phyloP scores from a whole-genome alignment of 495 filamentous ascomycete genomes.

The Elasticomyces elasticus region DNA sequence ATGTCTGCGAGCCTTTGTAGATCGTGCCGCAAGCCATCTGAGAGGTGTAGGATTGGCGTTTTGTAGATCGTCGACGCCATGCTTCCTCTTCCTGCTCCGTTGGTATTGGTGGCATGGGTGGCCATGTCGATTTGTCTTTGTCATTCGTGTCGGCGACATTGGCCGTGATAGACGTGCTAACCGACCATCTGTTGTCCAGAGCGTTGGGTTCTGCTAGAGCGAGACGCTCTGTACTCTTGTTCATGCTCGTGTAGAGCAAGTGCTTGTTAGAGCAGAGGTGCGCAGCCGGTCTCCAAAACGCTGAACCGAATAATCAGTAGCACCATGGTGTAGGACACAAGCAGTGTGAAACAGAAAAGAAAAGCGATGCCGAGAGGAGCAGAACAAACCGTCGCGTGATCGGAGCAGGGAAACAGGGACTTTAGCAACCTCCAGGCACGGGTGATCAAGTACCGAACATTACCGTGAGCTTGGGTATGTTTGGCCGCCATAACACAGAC shows the following conservation, averaged over 20 bases:
- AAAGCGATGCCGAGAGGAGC: no score
- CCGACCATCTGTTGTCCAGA: background rate
- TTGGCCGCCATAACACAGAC: no score
- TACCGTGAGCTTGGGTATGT: no score
- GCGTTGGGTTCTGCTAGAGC: background rate
- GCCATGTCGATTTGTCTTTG: background rate
- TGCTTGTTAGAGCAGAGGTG: no score
- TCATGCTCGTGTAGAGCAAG: background rate
- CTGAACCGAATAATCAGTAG: no score
- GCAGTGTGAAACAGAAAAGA: no score
- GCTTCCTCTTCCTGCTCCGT: background rate
- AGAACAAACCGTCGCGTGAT: no score
- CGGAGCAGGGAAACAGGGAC: no score
- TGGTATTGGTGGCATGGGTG: slow-evolving; percentile 1
- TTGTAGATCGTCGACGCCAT: background rate
- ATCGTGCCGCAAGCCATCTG: background rate
- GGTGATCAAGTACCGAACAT: no score
- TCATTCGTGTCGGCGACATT: background rate
- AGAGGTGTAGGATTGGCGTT: slow-evolving; percentile 5
- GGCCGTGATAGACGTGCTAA: background rate
- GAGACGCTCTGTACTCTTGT: slow-evolving; percentile 2
- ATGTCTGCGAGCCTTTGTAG: background rate
- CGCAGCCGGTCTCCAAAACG: no score
- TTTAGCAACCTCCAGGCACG: no score
- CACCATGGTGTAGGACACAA: no score